phyloP scores from a whole-genome alignment of 2,329 filamentous ascomycete species.

The Fusarium sp. region DNA sequence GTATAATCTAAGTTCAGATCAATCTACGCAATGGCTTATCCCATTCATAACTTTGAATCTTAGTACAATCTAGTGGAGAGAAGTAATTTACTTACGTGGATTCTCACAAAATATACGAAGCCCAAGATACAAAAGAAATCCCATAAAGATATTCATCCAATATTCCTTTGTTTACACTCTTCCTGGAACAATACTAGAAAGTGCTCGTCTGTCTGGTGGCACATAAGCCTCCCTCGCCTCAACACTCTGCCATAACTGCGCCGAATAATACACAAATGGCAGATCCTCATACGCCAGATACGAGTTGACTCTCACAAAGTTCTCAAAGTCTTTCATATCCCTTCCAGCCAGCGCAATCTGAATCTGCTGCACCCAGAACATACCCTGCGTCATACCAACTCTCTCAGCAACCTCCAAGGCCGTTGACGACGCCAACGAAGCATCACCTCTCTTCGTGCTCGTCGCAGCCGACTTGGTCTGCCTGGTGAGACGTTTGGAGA shows the following conservation, averaged over 20 bases:
- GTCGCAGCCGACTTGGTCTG: neutral
- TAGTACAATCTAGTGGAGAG: no score
- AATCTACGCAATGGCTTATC: no score
- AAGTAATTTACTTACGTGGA: no score
- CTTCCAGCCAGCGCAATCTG: conserved; percentile 32
- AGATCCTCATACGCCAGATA: conserved; percentile 48
- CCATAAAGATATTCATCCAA: no score
- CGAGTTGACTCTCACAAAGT: conserved; percentile 37
- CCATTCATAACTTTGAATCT: no score
- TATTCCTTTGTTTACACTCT: no score
- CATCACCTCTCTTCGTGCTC: neutral
- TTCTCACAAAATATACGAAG: no score
- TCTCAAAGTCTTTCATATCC: conserved; percentile 24
- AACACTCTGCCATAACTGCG: conserved; percentile 46
- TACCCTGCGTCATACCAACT: conserved; percentile 43
- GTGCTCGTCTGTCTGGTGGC: conserved; percentile 41
- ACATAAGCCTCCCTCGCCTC: conserved; percentile 45
- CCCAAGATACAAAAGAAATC: no score
- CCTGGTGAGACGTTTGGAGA: conserved; percentile 12
- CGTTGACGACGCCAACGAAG: conserved; percentile 20
- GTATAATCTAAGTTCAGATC: no score
- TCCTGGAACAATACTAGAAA: conserved; percentile 37
- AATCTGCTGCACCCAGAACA: conserved; percentile 50
- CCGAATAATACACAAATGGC: conserved; percentile 48
- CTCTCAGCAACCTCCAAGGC: conserved; percentile 35